Base-by-base conservation (phyloP, 176 grass and related monocot genomes). In the Eleusine coracana region DNA sequence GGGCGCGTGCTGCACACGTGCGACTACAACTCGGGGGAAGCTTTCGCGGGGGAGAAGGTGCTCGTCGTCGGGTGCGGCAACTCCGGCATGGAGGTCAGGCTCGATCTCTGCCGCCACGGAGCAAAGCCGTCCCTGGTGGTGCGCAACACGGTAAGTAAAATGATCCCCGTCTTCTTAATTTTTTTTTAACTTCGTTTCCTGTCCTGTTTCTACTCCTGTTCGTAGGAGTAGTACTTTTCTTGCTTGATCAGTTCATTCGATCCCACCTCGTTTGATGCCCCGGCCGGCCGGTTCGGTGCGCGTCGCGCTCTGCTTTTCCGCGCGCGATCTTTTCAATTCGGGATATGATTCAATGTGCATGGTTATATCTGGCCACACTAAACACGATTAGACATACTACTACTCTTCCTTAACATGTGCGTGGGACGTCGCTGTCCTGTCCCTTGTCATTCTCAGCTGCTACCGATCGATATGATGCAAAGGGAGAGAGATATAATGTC, bases 51-150 rank as follows among this genome's bases (percentile, higher is more conserved):
- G 16, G 61, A 87, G 65, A 99, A 92, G 86, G 96, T 99, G 41
- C 60, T 99, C 49, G 96, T 99, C 14, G 70, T 99, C 0, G 96
- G 96, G 4, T 99, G 96, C 73, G 96, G 96, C 71, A 99, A 99
- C 79, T 99, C 96, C 66, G 96, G 96, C 69, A 99, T 96, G 96
- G 96, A 99, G 89, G 91, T 99, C 78, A 94, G 96, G 85, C 71
- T 99, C 75, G 96, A 99, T 86, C 87, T 99, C 82, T 94, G 93
- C 79, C 72, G 87, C 37, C 83, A 99, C 20, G 85, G 85, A 61
- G 96, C 91, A 1, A 83, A 49, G 77, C 93, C 96, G 6, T 86
- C 83, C 41, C 78, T 99, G 86, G 93, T 96, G 40, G 96, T 99
- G 76, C 87, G 96, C 34, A 94, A 94, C 88, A 93, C 92, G 70